Percentiles rank a stretch among this genome's conserved stretches.
phyloP scores from a whole-genome alignment of 768 basidiomycete species.

The Sarcodon sp. region DNA sequence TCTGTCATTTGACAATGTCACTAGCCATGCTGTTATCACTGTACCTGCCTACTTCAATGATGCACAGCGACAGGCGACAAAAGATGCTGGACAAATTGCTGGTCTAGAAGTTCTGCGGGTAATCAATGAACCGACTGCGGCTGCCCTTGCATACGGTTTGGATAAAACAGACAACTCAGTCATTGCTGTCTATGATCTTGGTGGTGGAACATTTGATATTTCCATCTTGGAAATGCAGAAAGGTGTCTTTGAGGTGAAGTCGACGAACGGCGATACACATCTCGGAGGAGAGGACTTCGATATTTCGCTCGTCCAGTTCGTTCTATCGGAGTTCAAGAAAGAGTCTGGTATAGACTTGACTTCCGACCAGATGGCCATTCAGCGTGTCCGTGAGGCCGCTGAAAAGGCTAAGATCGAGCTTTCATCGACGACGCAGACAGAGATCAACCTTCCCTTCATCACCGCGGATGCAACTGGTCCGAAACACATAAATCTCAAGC shows the following conservation, averaged over 20 bases:
- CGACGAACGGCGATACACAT: conserved; percentile 98
- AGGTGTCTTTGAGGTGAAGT: conserved; percentile 99
- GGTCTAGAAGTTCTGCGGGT: conserved; percentile 96
- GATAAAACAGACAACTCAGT: conserved; percentile 72
- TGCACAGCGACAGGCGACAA: conserved; percentile 97
- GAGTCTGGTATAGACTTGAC: conserved; percentile 71
- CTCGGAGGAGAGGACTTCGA: conserved; percentile 96
- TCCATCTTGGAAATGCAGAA: conserved; percentile 99
- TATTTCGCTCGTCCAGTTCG: conserved; percentile 72
- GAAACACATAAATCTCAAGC: conserved; percentile 91
- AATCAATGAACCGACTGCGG: conserved; percentile 98
- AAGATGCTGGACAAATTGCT: conserved; percentile 95
- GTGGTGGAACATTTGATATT: conserved; percentile 98
- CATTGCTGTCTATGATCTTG: conserved; percentile 97
- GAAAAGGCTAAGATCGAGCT: conserved; percentile 99
- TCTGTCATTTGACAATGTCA: conserved; percentile 2
- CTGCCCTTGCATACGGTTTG: conserved; percentile 95
- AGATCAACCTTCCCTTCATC: conserved; percentile 97
- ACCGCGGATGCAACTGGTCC: conserved; percentile 91
- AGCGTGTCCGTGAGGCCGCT: conserved; percentile 97
- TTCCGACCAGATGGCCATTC: conserved; percentile 91
- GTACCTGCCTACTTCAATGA: conserved; percentile 99
- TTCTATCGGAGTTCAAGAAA: conserved; percentile 92
- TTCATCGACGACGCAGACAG: conserved; percentile 89
- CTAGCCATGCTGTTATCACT: conserved; percentile 79